Percentiles rank a stretch among this genome's conserved stretches.
phyloP scores from a whole-genome alignment of 371 early-diverging fungal genomes.

The Lichtheimia ornata region DNA sequence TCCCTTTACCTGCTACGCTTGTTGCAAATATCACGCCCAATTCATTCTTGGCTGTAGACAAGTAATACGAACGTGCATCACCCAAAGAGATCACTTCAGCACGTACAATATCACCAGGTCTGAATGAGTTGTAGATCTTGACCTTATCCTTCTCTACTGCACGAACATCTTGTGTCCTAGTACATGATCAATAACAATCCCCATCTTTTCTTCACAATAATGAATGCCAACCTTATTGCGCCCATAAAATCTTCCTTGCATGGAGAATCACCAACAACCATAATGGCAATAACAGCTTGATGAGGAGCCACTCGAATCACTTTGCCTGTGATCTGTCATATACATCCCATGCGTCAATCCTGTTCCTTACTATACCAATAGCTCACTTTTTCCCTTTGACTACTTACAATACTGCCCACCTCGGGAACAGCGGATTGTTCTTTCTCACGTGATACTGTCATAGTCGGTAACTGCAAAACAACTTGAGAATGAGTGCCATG shows the following conservation, averaged over 20 bases:
- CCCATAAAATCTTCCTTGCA: conserved; percentile 92
- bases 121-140: conserved; percentile 85
- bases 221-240: conserved; percentile 65
- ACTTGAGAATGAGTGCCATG: background rate
- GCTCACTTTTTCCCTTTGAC: no score
- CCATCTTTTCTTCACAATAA: background rate
- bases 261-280: conserved; percentile 85
- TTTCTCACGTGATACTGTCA: conserved; percentile 71
- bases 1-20: conserved; percentile 69
- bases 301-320: conserved; percentile 86
- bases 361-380: no score
- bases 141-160: conserved; percentile 94
- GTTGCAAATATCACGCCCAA: conserved; percentile 93
- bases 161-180: conserved; percentile 86
- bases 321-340: conserved; percentile 68
- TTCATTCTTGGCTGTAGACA: conserved; percentile 93
- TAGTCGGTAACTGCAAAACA: conserved; percentile 44
- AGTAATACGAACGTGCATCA: conserved; percentile 85
- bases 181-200: background rate
- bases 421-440: conserved; percentile 80
- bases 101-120: conserved; percentile 94
- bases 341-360: no score
- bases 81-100: conserved; percentile 92
- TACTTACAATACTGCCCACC: conserved; percentile 76
- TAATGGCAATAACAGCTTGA: conserved; percentile 84